Evolutionary conservation across 164 flowering plant species (phyloP), one percentile per base, ranked within the genome.

Genomic region (Vitis cinerea): DNA sequence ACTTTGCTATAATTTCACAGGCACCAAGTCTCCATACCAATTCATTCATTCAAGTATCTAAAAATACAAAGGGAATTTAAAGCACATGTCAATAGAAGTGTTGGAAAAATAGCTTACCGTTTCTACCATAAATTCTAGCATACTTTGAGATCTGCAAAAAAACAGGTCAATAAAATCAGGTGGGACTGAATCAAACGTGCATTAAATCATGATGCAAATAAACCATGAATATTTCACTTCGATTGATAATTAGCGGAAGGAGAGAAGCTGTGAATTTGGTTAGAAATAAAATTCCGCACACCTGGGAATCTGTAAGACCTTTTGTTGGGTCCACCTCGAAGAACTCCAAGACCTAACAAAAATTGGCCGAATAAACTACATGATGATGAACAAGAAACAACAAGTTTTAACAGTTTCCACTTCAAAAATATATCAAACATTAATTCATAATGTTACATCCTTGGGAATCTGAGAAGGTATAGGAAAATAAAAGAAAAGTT

Each of bases 251-350:
- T 37, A 37, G 44, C 4, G 7, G 44, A 6, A 6, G 44, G 44
- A 37, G 7, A 37, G 4, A 37, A 37, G 44, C 44, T 0, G 44
- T 37, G 44, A 59, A 6, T 50, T 56, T 48, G 59, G 3, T 49
- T 15, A 50, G 48, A 47, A 37, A 47, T 31, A 19, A 11, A 55
- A 7, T 10, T 13, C 10, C 27, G 16, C 37, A 48, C 71, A 89
- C 98, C 97, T 94, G 96, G 65, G 74, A 71, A 77, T 92, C 96
- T 7, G 79, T 73, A 14, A 94, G 95, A 15, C 99, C 99, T 81
- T 78, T 88, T 0, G 85, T 53, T 14, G 93, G 89, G 72, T 94
- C 93, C 10, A 91, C 97, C 52, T 85, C 87, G 56, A 94, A 94
- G 67, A 84, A 87, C 65, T 91, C 97, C 82, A 94, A 73, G 58